Base-by-base conservation (phyloP, 148 eudicot species). In the Euryodendron excelsum region DNA sequence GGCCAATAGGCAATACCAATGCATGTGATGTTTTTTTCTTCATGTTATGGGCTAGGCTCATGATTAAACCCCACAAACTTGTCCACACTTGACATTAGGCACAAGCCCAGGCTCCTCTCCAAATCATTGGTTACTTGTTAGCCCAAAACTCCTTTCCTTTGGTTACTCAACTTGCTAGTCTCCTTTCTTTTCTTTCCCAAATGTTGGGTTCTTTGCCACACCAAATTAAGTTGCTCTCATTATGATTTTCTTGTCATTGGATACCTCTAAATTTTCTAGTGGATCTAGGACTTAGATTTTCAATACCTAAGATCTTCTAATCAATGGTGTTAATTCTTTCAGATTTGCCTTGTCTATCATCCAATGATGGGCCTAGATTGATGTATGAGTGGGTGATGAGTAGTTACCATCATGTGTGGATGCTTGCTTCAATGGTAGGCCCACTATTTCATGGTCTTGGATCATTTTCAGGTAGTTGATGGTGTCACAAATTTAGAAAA, bases 301-400 rank as follows among this genome's bases (percentile, higher is more conserved):
- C 9, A 72, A 72, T 72, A 3, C 62, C 18, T 18, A 53, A 53
- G 75, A 52, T 52, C 44, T 52, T 48, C 20, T 18, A 0, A 48
- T n/a, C 23, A 20, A 64, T 41, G 13, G 9, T 31, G 44, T n/a
- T 25, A 28, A 20, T 25, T 45, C 36, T 37, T 60, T 28, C 4
- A 11, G 77, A 37, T 73, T 73, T 30, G 47, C 31, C 2, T 73
- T 56, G 77, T 73, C 50, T 6, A 14, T 70, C 31, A 73, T 31
- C 77, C 63, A 73, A 73, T 73, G 17, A 56, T 73, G 64, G 77
- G 33, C 65, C 77, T 73, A 23, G 27, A n/a, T 37, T 45, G 69
- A 75, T 61, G 78, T 39, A 75, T 75, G 78, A 75, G 69, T 75
- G 78, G 69, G 69, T 75, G 67, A 75, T 62, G 58, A 75, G 59